A percentile compares a stretch with the other conserved stretches of the same genome.
Evolutionary conservation across 306 rosid species (phyloP).

Genomic region (Cicer pinnatifidum): DNA sequence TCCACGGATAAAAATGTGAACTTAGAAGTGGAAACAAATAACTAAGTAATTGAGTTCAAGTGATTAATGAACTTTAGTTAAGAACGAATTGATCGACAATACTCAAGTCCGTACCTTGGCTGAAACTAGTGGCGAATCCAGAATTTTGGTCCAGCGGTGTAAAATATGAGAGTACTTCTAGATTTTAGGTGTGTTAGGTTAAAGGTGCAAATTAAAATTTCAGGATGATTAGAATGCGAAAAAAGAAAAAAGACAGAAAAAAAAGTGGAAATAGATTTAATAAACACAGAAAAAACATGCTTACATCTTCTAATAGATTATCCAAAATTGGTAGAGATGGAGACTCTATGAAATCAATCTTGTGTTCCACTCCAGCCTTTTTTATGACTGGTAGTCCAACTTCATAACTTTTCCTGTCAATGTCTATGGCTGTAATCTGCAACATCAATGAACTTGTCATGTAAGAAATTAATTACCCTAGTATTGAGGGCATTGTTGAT

Average conservation of each 20-base stretch:
- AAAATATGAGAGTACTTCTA: no score
- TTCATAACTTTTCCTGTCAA: slow-evolving; percentile 53
- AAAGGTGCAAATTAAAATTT: no score
- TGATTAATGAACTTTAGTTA: no score
- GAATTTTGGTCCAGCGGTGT: no score
- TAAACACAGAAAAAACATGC: slow-evolving; percentile 4
- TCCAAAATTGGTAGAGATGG: slow-evolving; percentile 61
- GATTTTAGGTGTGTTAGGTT: no score
- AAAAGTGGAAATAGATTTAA: neutral
- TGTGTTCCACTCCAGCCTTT: slow-evolving; percentile 72
- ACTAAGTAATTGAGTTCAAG: no score
- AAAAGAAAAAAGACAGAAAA: no score
- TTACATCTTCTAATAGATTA: slow-evolving; percentile 56
- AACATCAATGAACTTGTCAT: neutral
- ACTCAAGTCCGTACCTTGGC: no score
- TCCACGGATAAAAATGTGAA: neutral
- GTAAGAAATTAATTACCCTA: neutral
- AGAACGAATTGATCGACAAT: no score
- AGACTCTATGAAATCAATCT: slow-evolving; percentile 62
- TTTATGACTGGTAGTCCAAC: slow-evolving; percentile 60
- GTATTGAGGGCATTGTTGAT: neutral
- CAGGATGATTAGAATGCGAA: no score
- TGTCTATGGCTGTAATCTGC: slow-evolving; percentile 68
- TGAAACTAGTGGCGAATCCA: no score
- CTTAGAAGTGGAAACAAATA: neutral